Evolutionary conservation across 805 yeast species (phyloP), one percentile per base, ranked within the genome.

Genomic region (Yarrowia divulgata): DNA sequence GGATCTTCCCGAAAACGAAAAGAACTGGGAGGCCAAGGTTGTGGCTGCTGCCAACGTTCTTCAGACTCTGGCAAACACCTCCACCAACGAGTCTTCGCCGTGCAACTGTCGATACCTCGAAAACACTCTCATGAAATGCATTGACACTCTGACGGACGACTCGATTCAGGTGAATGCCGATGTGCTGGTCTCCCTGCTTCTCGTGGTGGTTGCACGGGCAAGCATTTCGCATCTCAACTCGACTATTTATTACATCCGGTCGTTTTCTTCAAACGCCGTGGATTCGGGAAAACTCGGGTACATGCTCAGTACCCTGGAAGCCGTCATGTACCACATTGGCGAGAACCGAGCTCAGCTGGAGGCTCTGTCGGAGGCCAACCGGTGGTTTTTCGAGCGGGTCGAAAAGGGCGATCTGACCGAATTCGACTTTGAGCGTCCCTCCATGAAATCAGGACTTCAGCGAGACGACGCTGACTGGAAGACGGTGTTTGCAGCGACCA

Each of bases 281-380:
- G 85, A 82, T 50, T 75, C 81, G 3, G 97, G 97, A 0, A 81
- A 85, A 32, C 77, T 85, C 39, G 96, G 91, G 12, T 94, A 94
- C 76, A 88, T 93, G 0, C 72, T 92, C 14, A 89, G 97, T 55
- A 91, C 97, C 7, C 81, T 93, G 54, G 97, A 93, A 73, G 97
- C 93, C 0, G 96, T 91, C 0, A 74, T 91, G 9, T 85, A 80
- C 69, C 94, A 89, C 74, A 80, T 92, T n/a, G 78, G 78, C 42
- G 78, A 82, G 12, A 83, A 83, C 58, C 57, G 79, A 9, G 78
- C 78, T 1, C 75, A 77, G 3, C 77, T 89, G 62, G 74, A 78
- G 3, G 70, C 73, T 0, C 75, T 80, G 12, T 86, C 93, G 0
- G 75, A 75, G 1, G 74, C 74, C 1, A 91, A 91, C 76, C 76